These are phyloP conservation scores for Pichia sporocuriosa DNA, from an alignment of 805 yeast genomes.

Conservation along the genomic window DNA sequence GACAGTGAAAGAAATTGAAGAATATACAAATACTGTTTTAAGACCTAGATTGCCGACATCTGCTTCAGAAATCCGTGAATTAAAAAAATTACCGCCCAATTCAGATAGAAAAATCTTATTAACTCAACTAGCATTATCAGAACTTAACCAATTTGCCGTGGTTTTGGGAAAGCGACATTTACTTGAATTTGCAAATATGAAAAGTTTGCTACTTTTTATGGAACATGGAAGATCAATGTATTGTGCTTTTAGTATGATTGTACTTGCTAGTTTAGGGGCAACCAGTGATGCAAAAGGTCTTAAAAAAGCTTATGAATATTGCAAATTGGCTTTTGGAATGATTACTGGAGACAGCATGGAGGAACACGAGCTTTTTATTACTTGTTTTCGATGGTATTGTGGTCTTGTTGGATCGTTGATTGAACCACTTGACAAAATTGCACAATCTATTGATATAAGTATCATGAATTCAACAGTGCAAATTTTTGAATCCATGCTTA, in stretches of 20 bases:
- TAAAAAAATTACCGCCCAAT: slow-evolving; percentile 20
- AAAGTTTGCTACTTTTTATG: slow-evolving; percentile 31
- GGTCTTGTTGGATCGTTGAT: slow-evolving; percentile 35
- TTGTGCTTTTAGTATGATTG: slow-evolving; percentile 34
- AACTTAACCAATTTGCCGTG: slow-evolving; percentile 32
- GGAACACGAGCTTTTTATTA: slow-evolving; percentile 31
- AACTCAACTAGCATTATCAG: slow-evolving; percentile 36
- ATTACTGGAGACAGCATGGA: slow-evolving; percentile 27
- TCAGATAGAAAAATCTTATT: slow-evolving; percentile 27
- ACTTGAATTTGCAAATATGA: slow-evolving; percentile 28
- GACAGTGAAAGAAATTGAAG: slow-evolving; percentile 7
- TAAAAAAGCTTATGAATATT: slow-evolving; percentile 35
- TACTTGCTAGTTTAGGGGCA: slow-evolving; percentile 32
- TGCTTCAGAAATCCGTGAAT: slow-evolving; percentile 31
- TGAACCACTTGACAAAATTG: slow-evolving; percentile 34
- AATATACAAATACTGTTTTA: slow-evolving; percentile 20
- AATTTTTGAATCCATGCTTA: not conserved
- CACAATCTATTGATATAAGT: slow-evolving; percentile 19
- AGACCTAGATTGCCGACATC: slow-evolving; percentile 33
- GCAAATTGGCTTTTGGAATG: slow-evolving; percentile 34
- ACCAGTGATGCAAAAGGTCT: slow-evolving; percentile 28
- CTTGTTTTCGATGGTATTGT: slow-evolving; percentile 37
- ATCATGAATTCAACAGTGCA: slow-evolving; percentile 12
- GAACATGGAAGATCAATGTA: slow-evolving; percentile 35
- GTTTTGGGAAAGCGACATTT: slow-evolving; percentile 25